Percentiles rank a stretch among this genome's conserved stretches.
These are phyloP conservation scores for Fusarium siculi DNA, from an alignment of 2,329 filamentous ascomycete species.

Conservation along the genomic window DNA sequence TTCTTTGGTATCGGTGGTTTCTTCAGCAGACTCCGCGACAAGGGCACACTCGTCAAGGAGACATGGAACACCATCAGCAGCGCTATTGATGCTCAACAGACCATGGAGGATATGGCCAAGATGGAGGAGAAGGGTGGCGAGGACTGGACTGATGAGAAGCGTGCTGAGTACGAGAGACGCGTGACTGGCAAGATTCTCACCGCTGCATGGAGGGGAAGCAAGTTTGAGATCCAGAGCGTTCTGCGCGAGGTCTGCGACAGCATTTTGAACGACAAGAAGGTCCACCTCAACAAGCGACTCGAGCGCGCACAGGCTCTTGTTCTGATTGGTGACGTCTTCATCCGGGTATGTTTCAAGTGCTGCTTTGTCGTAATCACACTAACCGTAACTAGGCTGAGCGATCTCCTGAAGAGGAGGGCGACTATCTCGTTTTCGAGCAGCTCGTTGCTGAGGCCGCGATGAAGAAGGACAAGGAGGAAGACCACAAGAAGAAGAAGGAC, in stretches of 20 bases:
- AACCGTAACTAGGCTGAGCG: constrained; percentile 74
- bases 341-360: constrained; percentile 70
- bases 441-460: constrained; percentile 95
- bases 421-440: constrained; percentile 98
- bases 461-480: constrained; percentile 80
- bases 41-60: constrained; percentile 96
- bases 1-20: constrained; percentile 96
- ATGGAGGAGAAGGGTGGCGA: constrained; percentile 94
- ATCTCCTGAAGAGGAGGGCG: constrained; percentile 94
- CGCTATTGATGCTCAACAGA: constrained; percentile 96
- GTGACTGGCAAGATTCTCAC: constrained; percentile 98
- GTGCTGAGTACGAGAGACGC: constrained; percentile 91
- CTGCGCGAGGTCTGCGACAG: constrained; percentile 93
- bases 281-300: constrained; percentile 84
- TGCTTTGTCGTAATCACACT: not conserved
- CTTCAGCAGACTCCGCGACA: constrained; percentile 93
- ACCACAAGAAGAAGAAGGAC: constrained; percentile 70
- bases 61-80: constrained; percentile 98
- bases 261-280: constrained; percentile 81
- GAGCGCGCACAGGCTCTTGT: constrained; percentile 92
- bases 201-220: constrained; percentile 94
- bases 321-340: constrained; percentile 88
- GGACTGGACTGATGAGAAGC: constrained; percentile 98
- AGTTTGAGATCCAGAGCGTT: constrained; percentile 98
- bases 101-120: constrained; percentile 99